Conservation (phyloP, 441 rosid genomes). For the Erysimum cheiri region DNA sequence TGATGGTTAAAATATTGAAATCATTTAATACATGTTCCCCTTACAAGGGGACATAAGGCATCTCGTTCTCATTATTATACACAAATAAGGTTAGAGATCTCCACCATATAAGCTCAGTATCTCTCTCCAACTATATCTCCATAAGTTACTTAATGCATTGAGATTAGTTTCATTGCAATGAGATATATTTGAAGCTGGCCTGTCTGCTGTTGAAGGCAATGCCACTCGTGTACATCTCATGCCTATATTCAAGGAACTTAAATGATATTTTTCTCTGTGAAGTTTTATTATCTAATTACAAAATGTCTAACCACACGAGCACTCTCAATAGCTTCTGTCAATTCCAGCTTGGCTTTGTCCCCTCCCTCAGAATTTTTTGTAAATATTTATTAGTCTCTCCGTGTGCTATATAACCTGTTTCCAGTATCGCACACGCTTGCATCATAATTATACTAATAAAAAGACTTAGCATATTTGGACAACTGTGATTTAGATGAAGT, state of each 20-base stretch:
- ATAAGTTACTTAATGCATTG: conserved; percentile 5
- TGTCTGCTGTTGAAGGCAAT: conserved; percentile 8
- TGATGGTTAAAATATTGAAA: too few species aligned
- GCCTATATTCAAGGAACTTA: neutral
- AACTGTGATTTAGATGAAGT: conserved; percentile 20
- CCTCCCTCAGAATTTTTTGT: neutral
- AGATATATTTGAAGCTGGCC: neutral
- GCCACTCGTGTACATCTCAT: conserved; percentile 27
- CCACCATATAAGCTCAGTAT: too few species aligned
- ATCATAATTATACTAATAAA: conserved; percentile 17
- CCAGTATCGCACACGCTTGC: conserved; percentile 28
- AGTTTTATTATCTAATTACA: neutral
- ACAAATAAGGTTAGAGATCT: neutral
- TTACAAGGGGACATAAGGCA: too few species aligned
- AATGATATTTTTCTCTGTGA: neutral
- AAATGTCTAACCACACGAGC: conserved; percentile 33
- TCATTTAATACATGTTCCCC: too few species aligned
- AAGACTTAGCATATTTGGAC: conserved; percentile 1
- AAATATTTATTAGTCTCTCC: conserved; percentile 10
- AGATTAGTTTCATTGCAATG: conserved; percentile 7
- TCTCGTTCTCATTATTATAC: too few species aligned
- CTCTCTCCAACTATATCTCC: neutral
- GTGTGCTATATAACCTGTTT: conserved; percentile 4
- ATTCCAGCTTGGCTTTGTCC: conserved; percentile 27
- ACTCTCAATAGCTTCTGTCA: conserved; percentile 24